Evolutionary conservation across 2,329 filamentous ascomycete species (phyloP).

Genomic region (Aulographum hederae): DNA sequence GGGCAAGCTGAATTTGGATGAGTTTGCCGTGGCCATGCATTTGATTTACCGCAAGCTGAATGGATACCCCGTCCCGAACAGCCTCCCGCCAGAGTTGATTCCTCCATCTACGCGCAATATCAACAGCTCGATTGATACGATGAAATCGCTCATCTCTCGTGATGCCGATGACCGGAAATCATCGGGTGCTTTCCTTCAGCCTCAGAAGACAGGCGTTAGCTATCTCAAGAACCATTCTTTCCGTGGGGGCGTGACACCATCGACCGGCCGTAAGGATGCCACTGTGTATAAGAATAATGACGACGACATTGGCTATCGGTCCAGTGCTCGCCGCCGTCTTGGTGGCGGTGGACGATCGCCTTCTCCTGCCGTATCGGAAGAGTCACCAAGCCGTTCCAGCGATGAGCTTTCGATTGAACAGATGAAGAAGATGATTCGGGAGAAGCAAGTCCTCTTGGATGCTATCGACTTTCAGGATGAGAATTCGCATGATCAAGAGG

Average conservation of each 20-base stretch:
- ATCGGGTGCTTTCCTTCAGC: constrained; percentile 74
- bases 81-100: constrained; percentile 77
- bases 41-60: constrained; percentile 95
- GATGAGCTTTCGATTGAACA: constrained; percentile 80
- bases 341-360: constrained; percentile 51
- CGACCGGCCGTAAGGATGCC: constrained; percentile 64
- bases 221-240: constrained; percentile 95
- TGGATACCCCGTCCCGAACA: constrained; percentile 77
- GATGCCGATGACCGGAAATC: constrained; percentile 83
- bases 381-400: constrained; percentile 33
- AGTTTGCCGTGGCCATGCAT: constrained; percentile 98
- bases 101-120: constrained; percentile 90
- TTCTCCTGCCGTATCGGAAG: constrained; percentile 62
- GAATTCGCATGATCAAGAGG: constrained; percentile 75
- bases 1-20: constrained; percentile 83
- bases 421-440: constrained; percentile 76
- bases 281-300: constrained; percentile 96
- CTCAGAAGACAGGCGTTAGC: constrained; percentile 94
- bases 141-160: constrained; percentile 75
- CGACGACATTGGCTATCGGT: constrained; percentile 74
- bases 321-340: constrained; percentile 75
- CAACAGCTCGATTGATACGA: constrained; percentile 77
- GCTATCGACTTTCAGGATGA: constrained; percentile 95
- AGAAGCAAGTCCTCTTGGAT: constrained; percentile 86
- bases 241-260: constrained; percentile 41